phyloP scores from a whole-genome alignment of 2,329 filamentous ascomycete genomes.

The Aspergillus melleus region DNA sequence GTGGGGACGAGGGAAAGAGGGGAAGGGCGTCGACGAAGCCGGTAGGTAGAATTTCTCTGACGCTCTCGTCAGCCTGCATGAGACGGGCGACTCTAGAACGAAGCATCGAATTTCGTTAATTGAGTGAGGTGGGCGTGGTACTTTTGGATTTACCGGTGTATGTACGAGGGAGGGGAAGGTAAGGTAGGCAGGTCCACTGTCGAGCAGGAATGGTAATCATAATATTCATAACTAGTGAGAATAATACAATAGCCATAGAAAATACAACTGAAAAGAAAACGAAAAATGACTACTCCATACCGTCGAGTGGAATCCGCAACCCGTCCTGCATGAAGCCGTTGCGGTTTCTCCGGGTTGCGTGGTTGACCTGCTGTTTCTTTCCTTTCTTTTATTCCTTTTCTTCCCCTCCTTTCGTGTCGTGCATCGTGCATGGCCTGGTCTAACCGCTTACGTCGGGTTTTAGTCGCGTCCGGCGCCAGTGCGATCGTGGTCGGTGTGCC shows the following conservation, averaged over 20 bases:
- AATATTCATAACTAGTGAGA: background rate
- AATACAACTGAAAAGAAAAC: too few species aligned
- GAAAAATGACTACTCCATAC: too few species aligned
- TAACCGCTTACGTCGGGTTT: background rate
- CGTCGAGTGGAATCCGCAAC: background rate
- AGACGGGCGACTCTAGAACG: background rate
- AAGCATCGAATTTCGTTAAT: background rate
- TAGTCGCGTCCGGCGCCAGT: background rate
- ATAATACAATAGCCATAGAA: too few species aligned
- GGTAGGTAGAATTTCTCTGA: slow-evolving; percentile 11
- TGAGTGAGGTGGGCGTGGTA: too few species aligned
- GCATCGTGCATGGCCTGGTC: background rate
- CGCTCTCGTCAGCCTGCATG: slow-evolving; percentile 10
- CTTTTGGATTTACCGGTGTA: too few species aligned
- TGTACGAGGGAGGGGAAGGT: too few species aligned
- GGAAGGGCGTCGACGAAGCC: background rate
- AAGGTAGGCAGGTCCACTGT: too few species aligned
- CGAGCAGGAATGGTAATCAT: background rate
- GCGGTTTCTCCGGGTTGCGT: background rate
- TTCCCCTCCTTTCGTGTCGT: background rate
- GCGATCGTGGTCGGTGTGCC: background rate
- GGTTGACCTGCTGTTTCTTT: background rate
- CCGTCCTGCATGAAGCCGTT: slow-evolving; percentile 17
- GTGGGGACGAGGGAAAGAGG: background rate
- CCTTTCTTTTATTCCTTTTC: too few species aligned